A percentile compares a stretch with the other conserved stretches of the same genome.
These are phyloP conservation scores for Fraxinus paxiana DNA, from an alignment of 305 asterid genomes.

Conservation along the genomic window DNA sequence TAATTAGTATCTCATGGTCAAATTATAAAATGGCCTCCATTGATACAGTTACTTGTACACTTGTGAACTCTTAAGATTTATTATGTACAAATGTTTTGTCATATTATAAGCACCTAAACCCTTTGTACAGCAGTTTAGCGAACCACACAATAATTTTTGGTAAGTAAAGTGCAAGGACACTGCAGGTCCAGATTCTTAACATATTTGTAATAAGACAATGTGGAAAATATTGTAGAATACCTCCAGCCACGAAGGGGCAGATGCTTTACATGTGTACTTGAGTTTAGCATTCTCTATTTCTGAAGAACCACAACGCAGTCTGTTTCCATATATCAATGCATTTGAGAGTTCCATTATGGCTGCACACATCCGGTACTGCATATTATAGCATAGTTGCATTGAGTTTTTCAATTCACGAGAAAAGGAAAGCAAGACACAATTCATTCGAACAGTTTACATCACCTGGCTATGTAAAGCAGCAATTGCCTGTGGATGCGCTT, in stretches of 20 bases:
- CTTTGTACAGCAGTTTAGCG: neutral
- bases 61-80: neutral
- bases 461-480: constrained; percentile 92
- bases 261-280: constrained; percentile 43
- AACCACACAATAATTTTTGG: neutral
- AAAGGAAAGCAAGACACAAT: neutral
- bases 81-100: neutral
- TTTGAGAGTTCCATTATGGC: constrained; percentile 89
- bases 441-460: constrained; percentile 20
- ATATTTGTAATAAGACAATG: neutral
- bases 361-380: constrained; percentile 97
- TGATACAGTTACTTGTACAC: neutral
- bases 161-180: neutral
- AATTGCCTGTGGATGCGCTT: constrained; percentile 96
- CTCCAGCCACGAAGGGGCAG: constrained; percentile 78
- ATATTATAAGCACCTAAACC: neutral
- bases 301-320: constrained; percentile 81
- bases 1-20: neutral
- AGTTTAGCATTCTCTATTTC: constrained; percentile 76
- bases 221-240: constrained; percentile 33
- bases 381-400: constrained; percentile 28
- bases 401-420: constrained; percentile 14
- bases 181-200: neutral
- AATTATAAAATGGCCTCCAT: neutral
- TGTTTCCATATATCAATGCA: constrained; percentile 84